These are phyloP conservation scores for Fusarium sambucinum DNA, from an alignment of 2,329 filamentous ascomycete species.

Conservation along the genomic window DNA sequence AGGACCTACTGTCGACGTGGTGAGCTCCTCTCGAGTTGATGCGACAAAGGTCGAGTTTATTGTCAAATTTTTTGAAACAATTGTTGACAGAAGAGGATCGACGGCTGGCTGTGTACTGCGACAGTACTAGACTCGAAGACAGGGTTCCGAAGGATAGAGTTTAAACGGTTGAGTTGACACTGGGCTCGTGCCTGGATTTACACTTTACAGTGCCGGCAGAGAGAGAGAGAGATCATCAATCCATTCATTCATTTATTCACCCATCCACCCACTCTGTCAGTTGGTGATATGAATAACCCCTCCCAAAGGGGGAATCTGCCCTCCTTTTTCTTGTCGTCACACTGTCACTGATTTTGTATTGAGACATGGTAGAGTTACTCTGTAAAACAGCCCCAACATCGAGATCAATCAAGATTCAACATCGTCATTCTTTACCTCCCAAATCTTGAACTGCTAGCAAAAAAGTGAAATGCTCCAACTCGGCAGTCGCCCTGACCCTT, in stretches of 20 bases:
- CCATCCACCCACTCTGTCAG: neutral
- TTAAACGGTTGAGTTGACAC: conserved; percentile 30
- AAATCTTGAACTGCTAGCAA: conserved; percentile 20
- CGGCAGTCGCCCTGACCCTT: conserved; percentile 48
- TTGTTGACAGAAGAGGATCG: conserved; percentile 7
- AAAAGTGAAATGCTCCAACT: conserved; percentile 42
- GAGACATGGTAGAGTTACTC: neutral
- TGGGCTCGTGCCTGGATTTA: conserved; percentile 36
- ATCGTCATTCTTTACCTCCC: conserved; percentile 24
- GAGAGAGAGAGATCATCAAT: conserved; percentile 5
- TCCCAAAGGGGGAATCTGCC: conserved; percentile 3
- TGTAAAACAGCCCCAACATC: neutral
- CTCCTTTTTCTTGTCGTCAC: conserved; percentile 10
- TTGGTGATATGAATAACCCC: conserved; percentile 22
- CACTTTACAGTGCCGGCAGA: conserved; percentile 20
- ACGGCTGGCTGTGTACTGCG: neutral
- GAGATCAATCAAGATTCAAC: conserved; percentile 15
- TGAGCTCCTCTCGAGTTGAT: conserved; percentile 25
- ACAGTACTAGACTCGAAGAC: neutral
- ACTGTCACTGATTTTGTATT: neutral
- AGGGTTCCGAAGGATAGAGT: conserved; percentile 13
- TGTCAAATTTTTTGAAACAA: conserved; percentile 26
- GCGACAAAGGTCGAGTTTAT: neutral
- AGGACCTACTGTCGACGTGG: conserved; percentile 29
- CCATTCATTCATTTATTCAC: conserved; percentile 6